Evolutionary conservation across 306 rosid genomes (phyloP), one percentile per base, ranked within the genome.

Genomic region (Castanea sativa): DNA sequence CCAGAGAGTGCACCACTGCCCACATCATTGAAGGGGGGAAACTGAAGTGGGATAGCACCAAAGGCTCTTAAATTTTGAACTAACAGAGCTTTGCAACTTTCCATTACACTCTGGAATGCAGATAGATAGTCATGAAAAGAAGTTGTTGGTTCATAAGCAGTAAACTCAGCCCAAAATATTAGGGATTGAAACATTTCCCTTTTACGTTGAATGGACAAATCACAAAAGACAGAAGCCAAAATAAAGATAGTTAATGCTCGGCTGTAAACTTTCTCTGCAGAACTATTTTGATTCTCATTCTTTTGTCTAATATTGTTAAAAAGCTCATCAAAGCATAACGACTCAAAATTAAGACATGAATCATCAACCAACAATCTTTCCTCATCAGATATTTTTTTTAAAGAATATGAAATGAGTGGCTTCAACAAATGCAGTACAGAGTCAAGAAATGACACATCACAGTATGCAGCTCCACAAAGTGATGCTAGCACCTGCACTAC

Each of bases 401-500:
- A 86, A 58, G 98, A 88, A 85, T 90, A 92, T 55, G 98, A 94
- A 81, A 92, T 87, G 77, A 94, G 89, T 71, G 98, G 98, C 84
- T 88, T 91, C 86, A 92, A 87, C 79, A 94, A 74, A 71, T 73
- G 16, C 88, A 94, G 71, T 74, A 86, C 89, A 76, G 98, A 89
- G 29, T 92, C 91, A 73, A 94, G 93, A 91, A 94, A 92, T 65
- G 92, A 87, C 33, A 94, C 97, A n/a, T 94, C 98, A 69, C 98
- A 94, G 87, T 90, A 92, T 38, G 88, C 56, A 58, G 96, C 77
- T 78, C 91, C 72, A 78, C 96, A 92, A 74, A 94, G 96, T 75
- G 97, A 92, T 74, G 86, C 81, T 38, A 94, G 91, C 68, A 94
- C 92, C 80, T 94, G 92, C 82, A 91, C 93, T 73, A 92, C 81